phyloP scores from a whole-genome alignment of 2,329 filamentous ascomycete species.

The Parastagonospora nodorum region DNA sequence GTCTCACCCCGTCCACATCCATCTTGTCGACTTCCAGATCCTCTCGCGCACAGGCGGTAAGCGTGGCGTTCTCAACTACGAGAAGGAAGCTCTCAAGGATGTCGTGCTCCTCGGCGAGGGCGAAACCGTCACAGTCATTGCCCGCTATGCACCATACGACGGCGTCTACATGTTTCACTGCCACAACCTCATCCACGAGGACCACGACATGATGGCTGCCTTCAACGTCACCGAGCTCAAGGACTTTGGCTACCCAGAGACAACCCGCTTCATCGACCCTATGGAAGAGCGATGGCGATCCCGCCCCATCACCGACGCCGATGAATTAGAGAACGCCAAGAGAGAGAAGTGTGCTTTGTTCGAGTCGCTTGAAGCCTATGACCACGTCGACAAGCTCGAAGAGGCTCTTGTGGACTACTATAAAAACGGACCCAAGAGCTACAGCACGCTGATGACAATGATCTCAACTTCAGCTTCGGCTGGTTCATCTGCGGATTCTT shows the following conservation, averaged over 20 bases:
- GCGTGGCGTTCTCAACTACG: slow-evolving; percentile 55
- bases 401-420: not conserved
- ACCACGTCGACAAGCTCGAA: not conserved
- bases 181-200: slow-evolving; percentile 54
- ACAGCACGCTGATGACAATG: too few species aligned
- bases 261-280: slow-evolving; percentile 39
- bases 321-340: not conserved
- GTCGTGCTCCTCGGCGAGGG: slow-evolving; percentile 60
- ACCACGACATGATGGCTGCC: slow-evolving; percentile 51
- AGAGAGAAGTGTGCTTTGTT: not conserved
- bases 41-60: slow-evolving; percentile 54
- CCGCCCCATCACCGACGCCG: not conserved
- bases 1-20: slow-evolving; percentile 62
- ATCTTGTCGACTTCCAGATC: slow-evolving; percentile 64
- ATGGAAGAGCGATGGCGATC: slow-evolving; percentile 21
- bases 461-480: too few species aligned
- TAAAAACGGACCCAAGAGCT: not conserved
- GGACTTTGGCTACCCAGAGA: slow-evolving; percentile 39
- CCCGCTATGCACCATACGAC: slow-evolving; percentile 45
- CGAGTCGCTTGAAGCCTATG: not conserved
- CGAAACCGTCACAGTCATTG: slow-evolving; percentile 47
- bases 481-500: too few species aligned
- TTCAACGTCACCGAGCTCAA: slow-evolving; percentile 50
- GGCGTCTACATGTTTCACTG: slow-evolving; percentile 58
- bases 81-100: slow-evolving; percentile 62